Evolutionary conservation across 2,329 filamentous ascomycete genomes (phyloP), one percentile per base, ranked within the genome.

Genomic region (Blumeriella jaapii): DNA sequence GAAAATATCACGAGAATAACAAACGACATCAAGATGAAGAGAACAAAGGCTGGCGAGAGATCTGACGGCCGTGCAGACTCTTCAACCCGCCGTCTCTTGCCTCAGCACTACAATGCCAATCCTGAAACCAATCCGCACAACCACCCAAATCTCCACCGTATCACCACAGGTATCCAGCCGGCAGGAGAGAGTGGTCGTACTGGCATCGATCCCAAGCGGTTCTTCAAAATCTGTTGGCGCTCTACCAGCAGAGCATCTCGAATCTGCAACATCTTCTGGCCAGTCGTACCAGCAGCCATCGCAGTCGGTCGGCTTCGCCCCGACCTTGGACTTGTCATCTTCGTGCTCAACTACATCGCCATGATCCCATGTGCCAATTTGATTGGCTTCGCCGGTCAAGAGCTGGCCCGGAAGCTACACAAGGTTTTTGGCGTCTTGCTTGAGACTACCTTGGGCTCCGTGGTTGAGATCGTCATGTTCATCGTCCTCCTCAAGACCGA

Each of bases 381-480:
- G 38, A 68, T 86, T 34, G 81, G 81, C 0, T 86, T 86, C 49
- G 75, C 78, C 5, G 78, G 79, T 10, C 73, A 79, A 45, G 77
- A 83, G 53, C 59, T 84, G 40, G 73, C 79, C 1, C 69, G 77
- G 41, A 89, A 89, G 59, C 59, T 89, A 38, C 81, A 80, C 19
- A 82, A 82, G 50, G 80, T 84, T 6, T 58, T 77, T 31, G 78
- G 76, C 16, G 67, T 82, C 8, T 55, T 82, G 41, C 55, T 65
- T 11, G 72, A 78, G 51, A 74, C 69, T 1, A 74, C 70, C 48
- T 57, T 86, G 33, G 82, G 80, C 2, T 82, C 81, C 1, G 60
- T 86, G 7, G 82, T 91, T 34, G 84, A 93, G 54, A 78, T 93
- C 38, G 71, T 93, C 29, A 62, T 93, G 18, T 91, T 93, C 59